Conservation (phyloP, 345 rosid genomes). For the Populus nigra region DNA sequence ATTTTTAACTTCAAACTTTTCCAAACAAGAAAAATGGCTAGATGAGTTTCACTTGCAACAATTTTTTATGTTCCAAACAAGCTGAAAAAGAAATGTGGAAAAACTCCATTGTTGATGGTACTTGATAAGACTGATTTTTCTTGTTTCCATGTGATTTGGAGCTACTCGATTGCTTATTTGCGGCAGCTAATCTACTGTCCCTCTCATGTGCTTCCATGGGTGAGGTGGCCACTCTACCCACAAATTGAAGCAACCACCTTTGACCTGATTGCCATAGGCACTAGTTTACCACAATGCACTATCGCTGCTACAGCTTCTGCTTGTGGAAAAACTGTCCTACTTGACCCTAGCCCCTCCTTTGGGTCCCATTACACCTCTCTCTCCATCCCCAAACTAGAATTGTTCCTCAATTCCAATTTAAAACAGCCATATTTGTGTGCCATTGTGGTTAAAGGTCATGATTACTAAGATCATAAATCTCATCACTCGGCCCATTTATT, state of each 20-base stretch:
- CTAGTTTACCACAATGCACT: conserved; percentile 65
- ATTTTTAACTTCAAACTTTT: no score
- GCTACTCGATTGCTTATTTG: no score
- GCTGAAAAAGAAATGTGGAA: no score
- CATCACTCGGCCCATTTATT: conserved; percentile 45
- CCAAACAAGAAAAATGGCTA: no score
- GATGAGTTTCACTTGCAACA: no score
- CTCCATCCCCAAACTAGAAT: conserved; percentile 49
- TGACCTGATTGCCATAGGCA: conserved; percentile 67
- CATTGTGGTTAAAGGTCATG: not conserved
- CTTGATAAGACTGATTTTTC: no score
- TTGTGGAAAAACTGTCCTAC: conserved; percentile 64
- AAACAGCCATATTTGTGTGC: conserved; percentile 7
- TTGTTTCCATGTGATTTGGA: no score
- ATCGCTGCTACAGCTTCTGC: conserved; percentile 67
- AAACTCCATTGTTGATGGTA: no score
- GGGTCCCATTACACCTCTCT: conserved; percentile 84
- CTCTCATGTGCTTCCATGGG: conserved; percentile 25
- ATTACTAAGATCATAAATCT: conserved; percentile 26
- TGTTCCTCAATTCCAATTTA: conserved; percentile 52
- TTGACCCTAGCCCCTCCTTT: conserved; percentile 80
- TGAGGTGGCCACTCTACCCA: conserved; percentile 54
- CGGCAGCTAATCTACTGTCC: not conserved
- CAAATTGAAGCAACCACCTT: conserved; percentile 68
- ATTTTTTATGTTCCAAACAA: no score